Percentiles rank a stretch among this genome's conserved stretches.
phyloP scores from a whole-genome alignment of 352 stramenopile species.

The Chloridella minuta region DNA sequence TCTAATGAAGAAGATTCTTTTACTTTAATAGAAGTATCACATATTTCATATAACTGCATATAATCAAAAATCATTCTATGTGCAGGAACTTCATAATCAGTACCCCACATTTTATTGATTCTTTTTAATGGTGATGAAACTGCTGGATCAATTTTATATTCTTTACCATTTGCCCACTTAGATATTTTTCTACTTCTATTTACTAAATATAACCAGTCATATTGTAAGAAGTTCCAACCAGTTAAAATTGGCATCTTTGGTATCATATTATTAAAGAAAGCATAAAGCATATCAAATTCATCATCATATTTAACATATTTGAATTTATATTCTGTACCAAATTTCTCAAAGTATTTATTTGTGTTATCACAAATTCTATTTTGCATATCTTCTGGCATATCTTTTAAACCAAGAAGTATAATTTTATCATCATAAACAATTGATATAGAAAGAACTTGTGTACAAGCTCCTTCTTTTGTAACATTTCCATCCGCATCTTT shows the following conservation, averaged over 20 bases:
- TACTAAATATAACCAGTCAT: background rate
- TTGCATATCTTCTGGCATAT: background rate
- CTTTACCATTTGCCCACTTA: no score
- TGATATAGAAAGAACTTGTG: background rate
- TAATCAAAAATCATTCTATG: no score
- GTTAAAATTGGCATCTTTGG: background rate
- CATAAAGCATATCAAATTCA: background rate
- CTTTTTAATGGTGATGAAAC: no score
- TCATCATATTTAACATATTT: background rate
- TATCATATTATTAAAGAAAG: background rate
- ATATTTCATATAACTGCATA: no score
- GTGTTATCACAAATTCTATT: background rate
- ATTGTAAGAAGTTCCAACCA: background rate
- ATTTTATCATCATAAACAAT: background rate
- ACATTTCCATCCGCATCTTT: no score
- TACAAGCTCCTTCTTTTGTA: background rate
- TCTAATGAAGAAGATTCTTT: no score
- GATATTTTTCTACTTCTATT: background rate
- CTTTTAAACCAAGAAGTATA: background rate
- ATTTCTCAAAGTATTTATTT: background rate
- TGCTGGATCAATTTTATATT: no score
- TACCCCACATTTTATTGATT: no score
- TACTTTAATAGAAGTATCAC: no score
- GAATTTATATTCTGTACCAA: background rate
- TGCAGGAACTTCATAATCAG: no score